Conservation (phyloP, 148 eudicot genomes). For the Rhododendron kiyosumense region DNA sequence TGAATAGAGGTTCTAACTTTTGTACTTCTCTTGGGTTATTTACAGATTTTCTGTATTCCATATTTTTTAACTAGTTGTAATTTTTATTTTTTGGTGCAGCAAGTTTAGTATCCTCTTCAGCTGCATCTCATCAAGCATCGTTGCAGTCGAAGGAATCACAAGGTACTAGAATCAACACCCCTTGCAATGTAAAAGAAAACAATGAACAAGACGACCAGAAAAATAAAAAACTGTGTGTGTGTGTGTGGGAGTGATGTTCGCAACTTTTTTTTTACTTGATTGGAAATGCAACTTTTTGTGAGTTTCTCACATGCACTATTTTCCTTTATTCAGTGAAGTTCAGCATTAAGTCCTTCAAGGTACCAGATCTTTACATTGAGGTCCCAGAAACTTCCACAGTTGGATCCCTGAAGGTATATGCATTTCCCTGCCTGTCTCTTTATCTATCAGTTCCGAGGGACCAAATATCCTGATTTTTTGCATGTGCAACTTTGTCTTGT, state of each 20-base stretch:
- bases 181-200: not conserved
- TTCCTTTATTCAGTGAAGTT: conserved; percentile 70
- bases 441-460: not conserved
- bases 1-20: conserved; percentile 47
- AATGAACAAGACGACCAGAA: not conserved
- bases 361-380: conserved; percentile 92
- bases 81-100: conserved; percentile 33
- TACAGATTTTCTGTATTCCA: not conserved
- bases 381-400: conserved; percentile 88
- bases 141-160: conserved; percentile 43
- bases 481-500: not conserved
- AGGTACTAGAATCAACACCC: conserved; percentile 33
- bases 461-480: not conserved
- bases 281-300: not conserved
- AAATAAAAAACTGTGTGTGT: not conserved
- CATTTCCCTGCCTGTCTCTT: not conserved
- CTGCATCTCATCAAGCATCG: conserved; percentile 35
- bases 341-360: conserved; percentile 86
- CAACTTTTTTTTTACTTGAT: not conserved
- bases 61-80: not conserved
- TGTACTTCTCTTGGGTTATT: not conserved
- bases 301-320: conserved; percentile 19
- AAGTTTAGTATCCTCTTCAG: conserved; percentile 38
- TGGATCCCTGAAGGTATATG: conserved; percentile 80
- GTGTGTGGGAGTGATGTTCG: not conserved